Percentiles rank a stretch among this genome's conserved stretches.
These are phyloP conservation scores for Rubia balearica DNA, from an alignment of 305 asterid species.

Conservation along the genomic window DNA sequence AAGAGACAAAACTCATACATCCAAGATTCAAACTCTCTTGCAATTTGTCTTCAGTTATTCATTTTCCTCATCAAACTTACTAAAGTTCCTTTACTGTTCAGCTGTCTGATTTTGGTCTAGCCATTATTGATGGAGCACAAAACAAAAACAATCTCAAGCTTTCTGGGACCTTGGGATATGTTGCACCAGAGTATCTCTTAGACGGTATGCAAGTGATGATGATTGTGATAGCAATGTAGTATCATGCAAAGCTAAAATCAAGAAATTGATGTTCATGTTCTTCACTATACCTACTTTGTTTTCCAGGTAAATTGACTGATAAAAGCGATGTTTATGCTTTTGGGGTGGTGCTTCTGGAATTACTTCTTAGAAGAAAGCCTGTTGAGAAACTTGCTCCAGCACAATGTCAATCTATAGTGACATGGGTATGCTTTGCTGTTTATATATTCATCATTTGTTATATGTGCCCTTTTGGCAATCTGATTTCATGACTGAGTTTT, in stretches of 20 bases:
- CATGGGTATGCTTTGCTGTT: slow-evolving; percentile 46
- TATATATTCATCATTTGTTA: neutral
- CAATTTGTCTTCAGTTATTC: neutral
- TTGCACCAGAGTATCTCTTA: slow-evolving; percentile 74
- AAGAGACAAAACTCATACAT: neutral
- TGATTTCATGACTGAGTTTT: slow-evolving; percentile 7
- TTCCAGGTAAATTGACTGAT: slow-evolving; percentile 56
- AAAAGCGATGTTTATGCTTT: slow-evolving; percentile 79
- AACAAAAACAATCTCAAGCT: slow-evolving; percentile 51
- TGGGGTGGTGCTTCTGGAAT: slow-evolving; percentile 74
- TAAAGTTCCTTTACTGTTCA: slow-evolving; percentile 16
- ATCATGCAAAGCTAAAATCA: neutral
- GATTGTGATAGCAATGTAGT: neutral
- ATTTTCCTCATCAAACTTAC: slow-evolving; percentile 8
- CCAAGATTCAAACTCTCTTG: neutral
- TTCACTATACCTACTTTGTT: neutral
- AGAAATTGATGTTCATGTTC: neutral
- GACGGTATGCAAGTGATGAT: slow-evolving; percentile 38
- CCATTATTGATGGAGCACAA: slow-evolving; percentile 47
- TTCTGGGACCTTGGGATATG: slow-evolving; percentile 77
- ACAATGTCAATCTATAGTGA: slow-evolving; percentile 56
- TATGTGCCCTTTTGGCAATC: slow-evolving; percentile 7
- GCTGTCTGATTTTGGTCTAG: slow-evolving; percentile 79
- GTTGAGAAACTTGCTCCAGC: slow-evolving; percentile 52
- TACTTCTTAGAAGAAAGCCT: slow-evolving; percentile 63